Percentiles rank a stretch among this genome's conserved stretches.
These are phyloP conservation scores for Trichophyton equinum DNA, from an alignment of 2,329 filamentous ascomycete genomes.

Conservation along the genomic window DNA sequence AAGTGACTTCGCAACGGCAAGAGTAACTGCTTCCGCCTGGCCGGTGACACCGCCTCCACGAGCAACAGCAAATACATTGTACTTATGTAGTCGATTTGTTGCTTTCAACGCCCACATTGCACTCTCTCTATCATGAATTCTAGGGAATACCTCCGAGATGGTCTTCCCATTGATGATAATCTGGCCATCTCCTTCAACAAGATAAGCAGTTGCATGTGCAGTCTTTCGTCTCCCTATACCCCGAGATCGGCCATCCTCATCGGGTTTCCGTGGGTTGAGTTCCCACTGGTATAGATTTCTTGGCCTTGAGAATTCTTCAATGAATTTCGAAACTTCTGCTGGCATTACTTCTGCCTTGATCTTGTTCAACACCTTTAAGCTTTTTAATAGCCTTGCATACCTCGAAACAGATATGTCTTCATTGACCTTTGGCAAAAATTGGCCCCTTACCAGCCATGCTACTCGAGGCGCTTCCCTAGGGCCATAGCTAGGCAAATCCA, in stretches of 20 bases:
- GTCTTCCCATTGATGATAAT: conserved; percentile 80
- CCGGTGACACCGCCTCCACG: conserved; percentile 83
- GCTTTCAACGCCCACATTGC: conserved; percentile 80
- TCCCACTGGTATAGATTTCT: conserved; percentile 58
- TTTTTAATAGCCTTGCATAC: conserved; percentile 61
- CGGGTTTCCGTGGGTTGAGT: conserved; percentile 50
- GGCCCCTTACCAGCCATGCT: conserved; percentile 62
- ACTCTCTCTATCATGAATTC: conserved; percentile 87
- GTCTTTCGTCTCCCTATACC: conserved; percentile 80
- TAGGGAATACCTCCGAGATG: conserved; percentile 68
- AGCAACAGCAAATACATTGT: conserved; percentile 84
- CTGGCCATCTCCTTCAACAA: conserved; percentile 88
- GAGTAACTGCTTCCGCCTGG: conserved; percentile 84
- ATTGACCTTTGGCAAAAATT: conserved; percentile 59
- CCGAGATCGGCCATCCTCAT: conserved; percentile 63
- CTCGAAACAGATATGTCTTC: conserved; percentile 64
- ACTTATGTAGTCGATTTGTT: conserved; percentile 79
- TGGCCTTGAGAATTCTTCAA: conserved; percentile 60
- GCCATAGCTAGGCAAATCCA: conserved; percentile 56
- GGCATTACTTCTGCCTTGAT: conserved; percentile 73
- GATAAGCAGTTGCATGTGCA: conserved; percentile 68
- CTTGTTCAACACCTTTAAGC: conserved; percentile 68
- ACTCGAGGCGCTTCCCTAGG: conserved; percentile 56
- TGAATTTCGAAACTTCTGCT: conserved; percentile 49
- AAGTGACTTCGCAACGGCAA: conserved; percentile 79